Base-by-base conservation (phyloP, 139 green algal genomes). In the Picochlorum sp. region DNA sequence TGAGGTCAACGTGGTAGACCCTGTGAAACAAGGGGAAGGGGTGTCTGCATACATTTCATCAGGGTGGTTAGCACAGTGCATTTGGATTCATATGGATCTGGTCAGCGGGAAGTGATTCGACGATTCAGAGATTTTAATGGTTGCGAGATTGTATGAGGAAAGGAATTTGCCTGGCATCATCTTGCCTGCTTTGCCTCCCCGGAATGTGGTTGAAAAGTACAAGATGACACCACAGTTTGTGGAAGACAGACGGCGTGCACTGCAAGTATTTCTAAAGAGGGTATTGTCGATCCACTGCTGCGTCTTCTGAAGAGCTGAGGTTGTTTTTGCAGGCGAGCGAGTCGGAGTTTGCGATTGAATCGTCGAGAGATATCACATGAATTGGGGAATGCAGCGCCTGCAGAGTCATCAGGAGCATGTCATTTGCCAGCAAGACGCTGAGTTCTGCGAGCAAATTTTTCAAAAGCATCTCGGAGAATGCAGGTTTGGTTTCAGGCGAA, bases 81-180 rank as follows among this genome's bases (percentile, higher is more conserved):
- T 1, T 59, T 77, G 2, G 61, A 68, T 1, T 71, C 82, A 16
- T 88, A 83, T 60, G 62, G 70, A 1, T 62, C 59, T 14, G 38
- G 55, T 10, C 56, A 77, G 15, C 60, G 64, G 23, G 81, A 90
- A 63, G 90, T 96, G 20, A 88, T 95, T 15, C 80, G 92, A 10
- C 81, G 92, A 11, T 98, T 96, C 75, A 65, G 79, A 1, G 92
- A 98, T 75, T 98, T 98, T 64, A 72, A 1, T 96, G 86, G 86
- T 79, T 98, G 45, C 71, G 84, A 45, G 62, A 81, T 11, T 78
- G 85, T 60, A 81, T 98, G 32, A 66, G 77, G 13, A 86, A 86
- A 92, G 24, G 71, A 86, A 59, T 75, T 95, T 67, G 28, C 61
- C 61, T 52, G 90, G 92, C 24, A 68, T 87, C 56, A 95, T 98